A percentile compares a stretch with the other conserved stretches of the same genome.
These are phyloP conservation scores for Verticillium longisporum DNA, from an alignment of 2,329 filamentous ascomycete species.

Conservation along the genomic window DNA sequence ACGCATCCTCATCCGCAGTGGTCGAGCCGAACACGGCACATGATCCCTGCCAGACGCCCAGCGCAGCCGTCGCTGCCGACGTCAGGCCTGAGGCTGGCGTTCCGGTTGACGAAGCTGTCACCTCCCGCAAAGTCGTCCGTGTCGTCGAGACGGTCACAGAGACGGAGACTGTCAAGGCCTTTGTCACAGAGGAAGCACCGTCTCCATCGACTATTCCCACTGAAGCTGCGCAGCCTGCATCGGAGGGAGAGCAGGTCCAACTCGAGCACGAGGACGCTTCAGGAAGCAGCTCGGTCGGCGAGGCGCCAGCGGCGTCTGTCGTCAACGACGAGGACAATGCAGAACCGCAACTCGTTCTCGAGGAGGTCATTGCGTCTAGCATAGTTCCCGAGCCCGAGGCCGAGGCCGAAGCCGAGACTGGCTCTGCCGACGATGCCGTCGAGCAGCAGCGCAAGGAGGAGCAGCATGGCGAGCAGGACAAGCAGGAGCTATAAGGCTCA, in stretches of 20 bases:
- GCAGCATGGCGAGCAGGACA: not conserved
- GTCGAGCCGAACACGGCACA: not conserved
- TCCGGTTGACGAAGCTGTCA: slow-evolving; percentile 16
- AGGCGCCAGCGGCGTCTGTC: not conserved
- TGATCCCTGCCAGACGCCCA: not conserved
- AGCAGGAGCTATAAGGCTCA: not conserved
- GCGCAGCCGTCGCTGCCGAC: not conserved
- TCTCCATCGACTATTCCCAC: not conserved
- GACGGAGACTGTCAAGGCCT: slow-evolving; percentile 12
- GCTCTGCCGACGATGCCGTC: not conserved
- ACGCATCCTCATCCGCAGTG: not conserved
- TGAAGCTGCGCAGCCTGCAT: not conserved
- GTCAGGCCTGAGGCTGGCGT: not conserved
- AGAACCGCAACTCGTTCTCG: not conserved
- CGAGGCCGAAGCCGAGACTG: not conserved
- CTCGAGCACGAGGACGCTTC: not conserved
- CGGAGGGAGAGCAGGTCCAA: not conserved
- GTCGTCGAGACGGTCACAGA: slow-evolving; percentile 27
- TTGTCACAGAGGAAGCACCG: slow-evolving; percentile 17
- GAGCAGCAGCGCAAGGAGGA: not conserved
- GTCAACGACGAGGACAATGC: not conserved
- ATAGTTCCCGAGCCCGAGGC: not conserved
- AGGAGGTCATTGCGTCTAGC: not conserved
- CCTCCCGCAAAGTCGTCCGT: slow-evolving; percentile 20
- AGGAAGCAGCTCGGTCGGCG: not conserved